phyloP scores from a whole-genome alignment of 306 rosid genomes.

The Vigna radiata region DNA sequence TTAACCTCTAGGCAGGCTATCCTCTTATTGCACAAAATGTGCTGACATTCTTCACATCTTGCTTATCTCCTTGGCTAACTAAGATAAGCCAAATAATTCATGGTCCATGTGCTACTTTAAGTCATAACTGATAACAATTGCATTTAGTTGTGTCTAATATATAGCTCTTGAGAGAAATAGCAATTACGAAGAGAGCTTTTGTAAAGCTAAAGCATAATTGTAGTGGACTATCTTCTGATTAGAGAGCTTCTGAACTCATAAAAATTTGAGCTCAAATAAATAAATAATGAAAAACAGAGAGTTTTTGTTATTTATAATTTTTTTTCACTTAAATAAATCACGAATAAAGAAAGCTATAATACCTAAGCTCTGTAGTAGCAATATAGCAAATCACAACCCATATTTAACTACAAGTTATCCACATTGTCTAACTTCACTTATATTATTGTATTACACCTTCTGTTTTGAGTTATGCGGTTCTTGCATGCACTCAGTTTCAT shows the following conservation, averaged over 20 bases:
- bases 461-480: slow-evolving; percentile 5
- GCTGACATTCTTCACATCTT: too few relatives aligned
- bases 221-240: neutral
- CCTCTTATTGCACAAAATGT: too few relatives aligned
- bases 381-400: neutral
- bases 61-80: too few relatives aligned
- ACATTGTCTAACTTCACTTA: neutral
- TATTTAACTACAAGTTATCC: neutral
- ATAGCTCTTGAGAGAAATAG: neutral
- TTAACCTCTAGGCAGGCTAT: too few relatives aligned
- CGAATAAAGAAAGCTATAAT: neutral
- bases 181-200: neutral
- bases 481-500: slow-evolving; percentile 27
- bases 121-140: too few relatives aligned
- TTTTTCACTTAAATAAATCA: too few relatives aligned
- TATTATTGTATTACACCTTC: neutral
- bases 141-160: neutral
- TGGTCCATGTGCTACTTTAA: too few relatives aligned
- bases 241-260: neutral
- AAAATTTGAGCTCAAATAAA: neutral
- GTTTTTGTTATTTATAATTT: too few relatives aligned
- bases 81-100: too few relatives aligned
- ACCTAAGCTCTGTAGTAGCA: neutral
- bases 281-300: neutral
- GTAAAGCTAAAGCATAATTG: neutral